Evolutionary conservation across 495 filamentous ascomycete species (phyloP).

Genomic region (Aspergillus carlsbadensis): DNA sequence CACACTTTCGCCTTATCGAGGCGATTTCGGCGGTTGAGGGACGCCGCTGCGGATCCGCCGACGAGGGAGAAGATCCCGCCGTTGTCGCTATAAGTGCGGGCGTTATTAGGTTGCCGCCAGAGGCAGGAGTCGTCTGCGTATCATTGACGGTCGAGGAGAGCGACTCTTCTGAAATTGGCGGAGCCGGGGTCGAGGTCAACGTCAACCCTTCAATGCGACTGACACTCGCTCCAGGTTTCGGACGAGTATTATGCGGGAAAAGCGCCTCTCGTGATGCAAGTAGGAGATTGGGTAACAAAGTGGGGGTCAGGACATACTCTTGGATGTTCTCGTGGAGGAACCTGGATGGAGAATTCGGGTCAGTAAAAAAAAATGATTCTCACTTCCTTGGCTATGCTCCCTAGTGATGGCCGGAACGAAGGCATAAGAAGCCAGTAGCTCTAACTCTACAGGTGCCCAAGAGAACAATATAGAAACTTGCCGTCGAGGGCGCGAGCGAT

Average conservation of each 20-base stretch:
- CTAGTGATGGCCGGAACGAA: constrained; percentile 3
- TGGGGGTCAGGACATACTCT: constrained; percentile 62
- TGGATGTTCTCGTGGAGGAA: constrained; percentile 72
- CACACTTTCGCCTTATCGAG: constrained; percentile 57
- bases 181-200: constrained; percentile 18
- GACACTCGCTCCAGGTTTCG: constrained; percentile 25
- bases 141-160: constrained; percentile 22
- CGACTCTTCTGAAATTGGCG: constrained; percentile 26
- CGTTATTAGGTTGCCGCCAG: constrained; percentile 19
- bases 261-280: constrained; percentile 67
- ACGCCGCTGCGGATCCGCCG: constrained; percentile 13
- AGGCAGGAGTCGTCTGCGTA: constrained; percentile 3
- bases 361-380: constrained; percentile 8
- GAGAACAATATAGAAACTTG: not conserved
- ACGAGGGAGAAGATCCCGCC: constrained; percentile 13
- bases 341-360: constrained; percentile 43
- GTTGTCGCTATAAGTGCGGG: constrained; percentile 9
- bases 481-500: not conserved
- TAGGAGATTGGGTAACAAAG: constrained; percentile 71
- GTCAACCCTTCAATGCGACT: constrained; percentile 20
- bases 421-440: not conserved
- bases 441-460: not conserved
- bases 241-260: constrained; percentile 74
- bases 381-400: constrained; percentile 1
- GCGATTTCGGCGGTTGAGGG: constrained; percentile 41